Evolutionary conservation across 2,329 filamentous ascomycete genomes (phyloP), one percentile per base, ranked within the genome.

Genomic region (Ophidiomyces ophidiicola): DNA sequence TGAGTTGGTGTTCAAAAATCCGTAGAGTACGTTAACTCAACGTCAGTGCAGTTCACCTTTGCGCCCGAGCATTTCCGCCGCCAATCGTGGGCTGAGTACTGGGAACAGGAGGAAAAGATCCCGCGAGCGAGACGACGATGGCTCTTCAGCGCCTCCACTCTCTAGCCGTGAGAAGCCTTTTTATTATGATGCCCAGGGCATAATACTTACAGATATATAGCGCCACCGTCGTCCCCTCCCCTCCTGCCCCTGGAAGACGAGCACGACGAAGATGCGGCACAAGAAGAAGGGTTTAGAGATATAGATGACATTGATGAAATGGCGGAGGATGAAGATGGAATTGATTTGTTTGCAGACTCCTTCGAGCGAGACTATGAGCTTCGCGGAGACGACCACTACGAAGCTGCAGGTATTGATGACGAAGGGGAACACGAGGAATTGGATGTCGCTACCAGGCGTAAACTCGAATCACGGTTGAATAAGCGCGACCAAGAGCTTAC

Each of bases 61-160:
- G 45, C 78, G 80, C 61, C 72, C 78, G 51, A 85, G 78, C 63
- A 80, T 82, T 69, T 77, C 80, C 44, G 87, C 86, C 48, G 85
- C 79, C 52, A 94, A 93, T 63, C 77, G 84, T 50, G 83, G 84
- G 38, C 59, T 71, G 41, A 61, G 63, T 12, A 64, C 63, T 38
- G 52, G 64, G 46, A 70, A 64, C 48, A 63, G 69, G 45, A 69
- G 74, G 44, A 82, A 82, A 60, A 72, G 78, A 51, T 68, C 70
- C 24, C 70, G 78, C 62, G 78, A 80, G 51, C 70, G 32, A 17
- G 43, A 41, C 43, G 77, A 80, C 50, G 72, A 76, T 38, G 66
- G 67, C 29, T 75, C 74, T 19, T 75, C 74, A 11, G 69, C 67
- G 37, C 67, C 68, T 47, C 73, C 75, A 48, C 74, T 75, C 17